These are phyloP conservation scores for Chondrostereum purpureum DNA, from an alignment of 1,284 basidiomycete genomes.

Conservation along the genomic window DNA sequence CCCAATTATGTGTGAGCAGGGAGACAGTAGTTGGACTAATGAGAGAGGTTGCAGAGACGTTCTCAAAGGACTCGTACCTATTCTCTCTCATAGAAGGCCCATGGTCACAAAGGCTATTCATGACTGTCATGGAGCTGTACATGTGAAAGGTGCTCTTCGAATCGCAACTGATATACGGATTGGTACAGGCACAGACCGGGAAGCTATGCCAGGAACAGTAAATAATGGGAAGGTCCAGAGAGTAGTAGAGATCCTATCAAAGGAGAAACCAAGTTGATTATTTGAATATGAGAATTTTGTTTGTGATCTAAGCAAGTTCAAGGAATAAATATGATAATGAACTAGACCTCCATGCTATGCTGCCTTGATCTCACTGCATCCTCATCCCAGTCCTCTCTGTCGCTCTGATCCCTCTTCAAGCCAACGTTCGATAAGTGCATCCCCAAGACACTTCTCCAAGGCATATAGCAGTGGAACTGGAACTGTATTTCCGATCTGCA, in stretches of 20 bases:
- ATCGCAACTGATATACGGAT: slow-evolving; percentile 88
- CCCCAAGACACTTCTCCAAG: slow-evolving; percentile 52
- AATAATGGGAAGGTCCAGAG: slow-evolving; percentile 75
- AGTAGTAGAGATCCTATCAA: slow-evolving; percentile 68
- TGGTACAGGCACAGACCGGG: slow-evolving; percentile 77
- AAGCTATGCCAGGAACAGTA: slow-evolving; percentile 56
- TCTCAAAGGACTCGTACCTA: slow-evolving; percentile 60
- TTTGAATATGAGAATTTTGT: too few species aligned
- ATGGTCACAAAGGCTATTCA: slow-evolving; percentile 81
- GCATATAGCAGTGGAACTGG: slow-evolving; percentile 59
- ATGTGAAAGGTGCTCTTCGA: slow-evolving; percentile 66
- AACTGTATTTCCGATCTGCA: slow-evolving; percentile 71
- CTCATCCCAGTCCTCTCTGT: too few species aligned
- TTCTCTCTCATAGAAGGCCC: slow-evolving; percentile 59
- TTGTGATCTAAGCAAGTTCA: too few species aligned
- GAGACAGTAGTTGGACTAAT: slow-evolving; percentile 36
- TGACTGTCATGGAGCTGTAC: slow-evolving; percentile 85
- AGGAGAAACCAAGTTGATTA: slow-evolving; percentile 20
- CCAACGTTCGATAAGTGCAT: slow-evolving; percentile 41
- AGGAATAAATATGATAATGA: too few species aligned
- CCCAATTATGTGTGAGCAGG: slow-evolving; percentile 38
- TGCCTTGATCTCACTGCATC: too few species aligned
- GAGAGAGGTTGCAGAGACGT: slow-evolving; percentile 42
- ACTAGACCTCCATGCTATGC: too few species aligned
- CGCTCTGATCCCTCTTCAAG: too few species aligned